Conservation (phyloP, 2,329 filamentous ascomycete genomes). For the Monilinia polystroma region DNA sequence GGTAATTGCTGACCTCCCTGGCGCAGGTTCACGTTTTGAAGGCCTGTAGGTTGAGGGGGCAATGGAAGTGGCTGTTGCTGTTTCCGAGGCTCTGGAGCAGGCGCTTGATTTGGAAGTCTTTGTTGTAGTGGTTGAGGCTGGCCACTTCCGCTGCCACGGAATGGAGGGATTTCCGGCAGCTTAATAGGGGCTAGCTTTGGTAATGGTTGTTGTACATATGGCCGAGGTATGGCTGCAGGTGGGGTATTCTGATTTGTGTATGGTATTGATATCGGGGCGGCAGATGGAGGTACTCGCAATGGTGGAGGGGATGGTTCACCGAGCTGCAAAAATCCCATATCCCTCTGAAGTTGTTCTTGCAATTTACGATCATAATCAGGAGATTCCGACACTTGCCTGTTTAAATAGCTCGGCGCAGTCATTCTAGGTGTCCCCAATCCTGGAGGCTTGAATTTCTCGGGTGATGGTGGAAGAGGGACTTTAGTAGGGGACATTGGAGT, state of each 20-base stretch:
- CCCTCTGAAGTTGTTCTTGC: slow-evolving; percentile 62
- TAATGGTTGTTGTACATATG: slow-evolving; percentile 39
- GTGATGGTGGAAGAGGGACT: slow-evolving; percentile 59
- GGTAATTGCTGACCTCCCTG: slow-evolving; percentile 37
- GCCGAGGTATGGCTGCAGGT: slow-evolving; percentile 31
- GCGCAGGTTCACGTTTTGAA: slow-evolving; percentile 37
- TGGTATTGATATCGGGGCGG: slow-evolving; percentile 29
- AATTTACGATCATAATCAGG: slow-evolving; percentile 60
- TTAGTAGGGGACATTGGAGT: slow-evolving; percentile 53
- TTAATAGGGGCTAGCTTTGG: slow-evolving; percentile 41
- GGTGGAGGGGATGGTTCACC: slow-evolving; percentile 37
- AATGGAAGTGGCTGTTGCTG: slow-evolving; percentile 34
- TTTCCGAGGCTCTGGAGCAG: slow-evolving; percentile 34
- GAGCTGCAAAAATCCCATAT: slow-evolving; percentile 58
- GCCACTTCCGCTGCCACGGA: slow-evolving; percentile 39
- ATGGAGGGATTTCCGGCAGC: slow-evolving; percentile 42
- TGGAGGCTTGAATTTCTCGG: slow-evolving; percentile 47
- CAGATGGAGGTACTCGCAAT: slow-evolving; percentile 22
- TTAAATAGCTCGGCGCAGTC: slow-evolving; percentile 48
- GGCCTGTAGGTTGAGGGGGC: slow-evolving; percentile 26
- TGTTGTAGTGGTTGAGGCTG: slow-evolving; percentile 36
- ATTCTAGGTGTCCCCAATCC: slow-evolving; percentile 49
- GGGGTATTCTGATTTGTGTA: slow-evolving; percentile 31
- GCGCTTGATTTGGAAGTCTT: slow-evolving; percentile 36
- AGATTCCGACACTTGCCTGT: slow-evolving; percentile 49